Base-by-base conservation (phyloP, 2,329 filamentous ascomycete genomes). In the Tolypocladium ovalisporum region DNA sequence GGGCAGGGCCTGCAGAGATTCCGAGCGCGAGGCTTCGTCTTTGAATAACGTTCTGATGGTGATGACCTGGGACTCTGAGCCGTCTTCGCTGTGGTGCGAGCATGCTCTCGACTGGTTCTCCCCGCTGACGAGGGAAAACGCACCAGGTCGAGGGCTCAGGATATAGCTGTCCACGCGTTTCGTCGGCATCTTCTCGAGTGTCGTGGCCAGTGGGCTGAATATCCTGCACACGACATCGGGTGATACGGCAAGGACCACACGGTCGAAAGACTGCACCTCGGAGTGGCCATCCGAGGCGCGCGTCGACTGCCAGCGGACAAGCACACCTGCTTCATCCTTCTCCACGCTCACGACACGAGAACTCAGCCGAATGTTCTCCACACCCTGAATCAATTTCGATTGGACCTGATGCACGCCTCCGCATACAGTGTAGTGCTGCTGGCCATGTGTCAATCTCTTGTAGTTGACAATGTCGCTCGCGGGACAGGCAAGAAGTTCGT, bases 391-490 rank as follows among this genome's bases (percentile, higher is more conserved):
- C 17, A 84, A 70, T 24, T 65, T 74, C n/a, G 67, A 63, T 64
- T 83, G 77, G 1, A 82, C 79, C 40, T 73, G 69, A 8, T 72
- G 68, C 0, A 83, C 77, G 4, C 81, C 80, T 1, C 73, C 75
- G 0, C 71, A 72, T 13, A 81, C 78, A 3, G 76, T 75, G 56
- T 77, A 82, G 60, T 82, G 79, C 32, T 76, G 73, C n/a, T 74
- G 71, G 1, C 75, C 68, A 42, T 77, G 70, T 1, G 78, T 76
- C 19, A 67, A 67, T 49, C 70, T 72, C 62, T 80, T 79, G 64
- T 83, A 83, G 15, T 72, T 73, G 27, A 77, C 71, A 5, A 83
- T 57, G 56, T 84, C 81, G 51, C 71, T 74, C 1, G 81, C 81
- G 0, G 81, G 81, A 32, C 81, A 83, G 0, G 67, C 65, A 1